Base-by-base conservation (phyloP, 345 rosid genomes). In the Arabidopsis arenosa region DNA sequence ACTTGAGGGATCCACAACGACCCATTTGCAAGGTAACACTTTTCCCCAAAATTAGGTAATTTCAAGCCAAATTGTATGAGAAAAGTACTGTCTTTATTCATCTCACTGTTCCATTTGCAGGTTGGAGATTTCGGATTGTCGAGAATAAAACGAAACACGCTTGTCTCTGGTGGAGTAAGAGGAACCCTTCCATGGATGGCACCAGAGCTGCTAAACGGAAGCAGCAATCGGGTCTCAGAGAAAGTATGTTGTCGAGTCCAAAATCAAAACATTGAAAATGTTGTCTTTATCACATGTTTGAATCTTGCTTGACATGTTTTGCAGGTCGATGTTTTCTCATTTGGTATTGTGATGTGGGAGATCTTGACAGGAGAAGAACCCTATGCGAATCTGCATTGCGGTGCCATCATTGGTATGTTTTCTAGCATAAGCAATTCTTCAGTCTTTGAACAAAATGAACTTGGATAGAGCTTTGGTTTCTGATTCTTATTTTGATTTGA, bases 101-200 rank as follows among this genome's bases (percentile, higher is more conserved):
- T 18, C 62, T 57, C 54, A 66, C 14, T 49, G 17, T 28, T 65
- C 51, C 21, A 18, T 66, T 28, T 66, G 76, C 80, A 93, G 98
- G 98, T 91, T 48, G 98, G 91, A 55, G 98, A 93, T 83, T 93
- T 93, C 15, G 98, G 98, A 48, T 70, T 93, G 85, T 93, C 98
- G n/a, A 88, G 88, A 76, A 91, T 93, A 56, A 93, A 93, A 67
- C 85, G 87, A 39, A 93, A 93, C 73, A 93, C 98, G 8, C 86
- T 93, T 1, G 96, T 91, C 9, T 88, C 97, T 0, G 97, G 97
- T 51, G 98, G 97, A 17, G 92, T 93, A 26, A 86, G 97, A 59
- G 98, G 98, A 81, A 93, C 98, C 28, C 96, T 93, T 58, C 98
- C 98, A 5, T 91, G 98, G 98, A 93, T 93, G 94, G 98, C 98